Base-by-base conservation (phyloP, 2,329 filamentous ascomycete species). In the Xylariaceae sp. region DNA sequence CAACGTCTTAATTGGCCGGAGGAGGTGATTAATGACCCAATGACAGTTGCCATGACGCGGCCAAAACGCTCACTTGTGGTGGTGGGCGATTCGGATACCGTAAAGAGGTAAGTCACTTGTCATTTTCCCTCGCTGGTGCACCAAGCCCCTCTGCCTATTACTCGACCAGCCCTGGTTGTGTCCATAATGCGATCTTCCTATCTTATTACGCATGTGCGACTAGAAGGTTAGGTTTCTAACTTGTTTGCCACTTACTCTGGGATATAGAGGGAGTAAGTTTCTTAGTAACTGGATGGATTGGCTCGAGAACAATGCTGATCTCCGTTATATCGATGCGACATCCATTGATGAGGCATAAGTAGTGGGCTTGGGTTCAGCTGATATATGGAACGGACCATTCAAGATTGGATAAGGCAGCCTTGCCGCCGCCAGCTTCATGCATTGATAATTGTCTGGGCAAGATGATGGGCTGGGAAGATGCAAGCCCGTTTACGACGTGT, bases 51-150 rank as follows among this genome's bases (percentile, higher is more conserved):
- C 50, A 98, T 99, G 93, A 99, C 95, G 61, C 86, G 95, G 64
- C 92, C 95, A 5, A 94, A 90, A 77, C 85, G 95, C 66, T 94
- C 95, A 71, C 80, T 99, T 39, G 95, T 91, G 61, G 84, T 99
- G 16, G 89, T 97, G 68, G 95, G 94, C 40, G 95, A 99, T 74
- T 95, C 92, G 57, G 95, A 97, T 73, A 98, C 94, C 3, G 91
- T 96, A 53, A 87, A 88, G 75, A 87, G 84, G 90, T 96, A 80
- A 84, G 90, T 86, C 58, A 58, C 58, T 43, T 63, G 49, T 54
- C 49, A 51, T 46, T 44, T 58, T 58, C 39, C 36, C 29, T 21
- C 28, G 7, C 12, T 31, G 28, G n/a, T n/a, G n/a, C n/a, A n/a
- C n/a, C n/a, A n/a, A n/a, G n/a, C n/a, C n/a, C n/a, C n/a, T n/a